Base-by-base conservation (phyloP, 192 early-diverging fungal species). In the Rhizoclosmatium globosum region DNA sequence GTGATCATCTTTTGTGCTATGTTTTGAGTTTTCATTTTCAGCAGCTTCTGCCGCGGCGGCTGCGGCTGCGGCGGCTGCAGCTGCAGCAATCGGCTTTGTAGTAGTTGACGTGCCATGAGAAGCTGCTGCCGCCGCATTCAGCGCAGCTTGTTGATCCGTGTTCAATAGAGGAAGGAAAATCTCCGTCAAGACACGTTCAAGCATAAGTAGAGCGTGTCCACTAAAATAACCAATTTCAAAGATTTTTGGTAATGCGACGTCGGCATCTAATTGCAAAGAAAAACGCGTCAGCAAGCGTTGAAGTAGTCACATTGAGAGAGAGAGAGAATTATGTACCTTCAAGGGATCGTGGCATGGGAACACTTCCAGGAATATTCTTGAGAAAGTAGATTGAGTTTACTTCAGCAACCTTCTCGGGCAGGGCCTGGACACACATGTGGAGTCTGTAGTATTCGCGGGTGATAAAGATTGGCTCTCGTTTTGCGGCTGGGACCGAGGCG, bases 171-270 rank as follows among this genome's bases (percentile, higher is more conserved):
- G 90, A 17, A 91, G 21, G 74, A 89, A 90, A 11, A 91, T 80
- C 48, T 91, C 89, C 47, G 83, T 77, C 11, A 91, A 60, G 4
- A 88, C 85, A 53, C 82, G 85, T 76, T 91, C 90, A 11, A 91
- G 82, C 87, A 89, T 91, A 15, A 86, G 57, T 13, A 91, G 76
- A 1, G 88, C 86, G 53, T 88, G 84, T 15, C 85, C 84, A 15
- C 85, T 84, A 62, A 89, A 82, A 56, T 89, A 88, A 7, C 89
- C 89, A 23, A 85, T 84, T 71, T 91, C 89, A 46, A 91, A 79
- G 66, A 68, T 77, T 46, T 76, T 59, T 17, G 84, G 71, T 65
- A 91, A 50, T 2, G 31, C 68, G 4, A 42, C 48, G 39, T 68
- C 61, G 2, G 88, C 82, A 23, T 88, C 89, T 91, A n/a, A 59